Evolutionary conservation across 2,329 filamentous ascomycete genomes (phyloP).

Genomic region (Paraphaeosphaeria minitans): DNA sequence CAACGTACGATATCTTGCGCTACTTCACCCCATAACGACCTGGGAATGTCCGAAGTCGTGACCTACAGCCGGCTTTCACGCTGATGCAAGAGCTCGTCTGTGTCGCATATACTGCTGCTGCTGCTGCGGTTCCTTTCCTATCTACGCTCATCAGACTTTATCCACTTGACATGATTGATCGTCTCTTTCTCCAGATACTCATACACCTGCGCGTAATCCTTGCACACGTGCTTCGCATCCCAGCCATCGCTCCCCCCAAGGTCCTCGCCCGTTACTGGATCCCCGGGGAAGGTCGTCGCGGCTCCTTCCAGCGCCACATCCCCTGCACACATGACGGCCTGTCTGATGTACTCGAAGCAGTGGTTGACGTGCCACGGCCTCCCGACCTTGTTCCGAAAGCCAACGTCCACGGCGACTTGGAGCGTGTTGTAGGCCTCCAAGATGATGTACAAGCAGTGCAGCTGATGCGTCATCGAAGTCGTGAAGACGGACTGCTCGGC

Average conservation of each 20-base stretch:
- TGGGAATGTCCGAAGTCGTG: no score
- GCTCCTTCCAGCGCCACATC: constrained; percentile 42
- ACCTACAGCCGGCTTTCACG: no score
- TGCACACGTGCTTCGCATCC: constrained; percentile 43
- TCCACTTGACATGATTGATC: constrained; percentile 39
- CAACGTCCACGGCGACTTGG: constrained; percentile 18
- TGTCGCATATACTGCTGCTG: no score
- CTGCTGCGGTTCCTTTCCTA: background rate
- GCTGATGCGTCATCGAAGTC: constrained; percentile 41
- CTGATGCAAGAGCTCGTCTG: no score
- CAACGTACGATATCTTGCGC: no score
- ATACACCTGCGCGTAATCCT: constrained; percentile 39
- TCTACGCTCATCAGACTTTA: constrained; percentile 28
- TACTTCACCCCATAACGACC: no score
- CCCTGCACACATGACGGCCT: constrained; percentile 42
- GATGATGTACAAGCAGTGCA: constrained; percentile 43
- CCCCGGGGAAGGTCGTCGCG: constrained; percentile 37
- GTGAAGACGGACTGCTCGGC: constrained; percentile 37
- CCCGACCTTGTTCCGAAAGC: constrained; percentile 24
- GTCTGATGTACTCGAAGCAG: constrained; percentile 43
- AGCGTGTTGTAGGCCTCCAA: constrained; percentile 40
- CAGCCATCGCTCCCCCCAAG: constrained; percentile 42
- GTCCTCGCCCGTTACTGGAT: constrained; percentile 28
- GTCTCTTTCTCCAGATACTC: constrained; percentile 35
- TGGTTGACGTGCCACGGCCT: constrained; percentile 44